Evolutionary conservation across 768 basidiomycete genomes (phyloP), one percentile per base, ranked within the genome.

Genomic region (Fomitopsis pulvina): DNA sequence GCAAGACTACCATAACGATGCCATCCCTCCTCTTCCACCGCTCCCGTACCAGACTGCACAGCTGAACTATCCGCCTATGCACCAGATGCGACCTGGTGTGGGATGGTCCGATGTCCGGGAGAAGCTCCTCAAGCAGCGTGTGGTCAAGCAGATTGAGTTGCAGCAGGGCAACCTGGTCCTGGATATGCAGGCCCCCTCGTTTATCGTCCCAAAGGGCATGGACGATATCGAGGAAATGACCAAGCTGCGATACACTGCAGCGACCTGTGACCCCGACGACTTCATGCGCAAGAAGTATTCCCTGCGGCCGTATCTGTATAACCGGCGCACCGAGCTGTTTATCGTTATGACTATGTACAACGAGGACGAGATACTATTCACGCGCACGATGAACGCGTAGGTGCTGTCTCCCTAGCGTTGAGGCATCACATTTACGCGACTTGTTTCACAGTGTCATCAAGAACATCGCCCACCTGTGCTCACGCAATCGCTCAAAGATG

Each of bases 331-430:
- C 8, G 93, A 95, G 67, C 75, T 96, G 12, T 93, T 95, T 69
- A 90, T 96, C 58, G 92, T 94, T 37, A 89, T 95, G 82, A 95
- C 92, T 39, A 94, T 95, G 91, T 90, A 90, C 66, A 94, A 94
- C 64, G 92, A 96, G 70, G 89, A 90, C 61, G 87, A 90, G 61
- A 71, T 83, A 8, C 71, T 89, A 24, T 91, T 90, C 63, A 72
- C 73, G 61, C 78, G 75, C 61, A 92, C 89, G 10, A 90, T 92
- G 86, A 90, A 91, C 57, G 80, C 87, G 83, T 85, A 60, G 60
- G 84, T 73, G 38, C 32, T 43, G 10, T n/a, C n/a, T n/a, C 32
- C 9, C 16, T 14, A 16, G 28, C 22, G 24, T 21, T 14, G 32
- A 40, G 34, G 45, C 9, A 14, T 24, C 22, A 2, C 22, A 27